Base-by-base conservation (phyloP, 495 filamentous ascomycete genomes). In the Talaromyces trachyspermus region DNA sequence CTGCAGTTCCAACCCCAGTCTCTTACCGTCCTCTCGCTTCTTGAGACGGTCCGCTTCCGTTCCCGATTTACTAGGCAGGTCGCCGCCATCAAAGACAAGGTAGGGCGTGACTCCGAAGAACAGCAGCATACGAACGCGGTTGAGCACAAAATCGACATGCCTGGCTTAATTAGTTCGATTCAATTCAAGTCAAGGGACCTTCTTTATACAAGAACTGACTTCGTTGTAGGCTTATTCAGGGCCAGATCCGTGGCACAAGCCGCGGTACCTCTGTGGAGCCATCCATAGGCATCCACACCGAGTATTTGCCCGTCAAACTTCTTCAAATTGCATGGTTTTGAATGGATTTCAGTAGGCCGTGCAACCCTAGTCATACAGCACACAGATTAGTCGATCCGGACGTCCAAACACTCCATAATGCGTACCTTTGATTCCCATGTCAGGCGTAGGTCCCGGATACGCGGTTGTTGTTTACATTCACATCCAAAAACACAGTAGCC, bases 221-320 rank as follows among this genome's bases (percentile, higher is more conserved):
- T 95, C 43, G 77, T 80, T 4, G 89, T 96, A 15, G 88, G 89
- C 62, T 85, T 89, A 54, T 83, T 86, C 54, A 88, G 73, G 23
- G 90, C 94, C 38, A 99, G 74, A 50, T 97, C 94, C 51, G 95
- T 81, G 46, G 91, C 86, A 62, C 92, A 99, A 19, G 89, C 75
- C 42, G 94, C 80, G 19, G 89, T 87, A 24, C 91, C 94, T 52
- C 94, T 85, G 61, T 99, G 94, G 26, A 99, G 81, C 94, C 94
- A 99, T 59, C 89, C 92, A 72, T 99, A 99, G 48, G 85, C 90
- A 64, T 99, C 94, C 12, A 99, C 80, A 2, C 86, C 94, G 33
- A 99, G 77, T 2, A 87, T 95, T 62, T 91, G 84, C 24, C 90
- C 91, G 10, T 77, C 75, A 62, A 86, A 97, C 56, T 89, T 86